phyloP scores from a whole-genome alignment of 495 filamentous ascomycete species.

The Xylaria acuta region DNA sequence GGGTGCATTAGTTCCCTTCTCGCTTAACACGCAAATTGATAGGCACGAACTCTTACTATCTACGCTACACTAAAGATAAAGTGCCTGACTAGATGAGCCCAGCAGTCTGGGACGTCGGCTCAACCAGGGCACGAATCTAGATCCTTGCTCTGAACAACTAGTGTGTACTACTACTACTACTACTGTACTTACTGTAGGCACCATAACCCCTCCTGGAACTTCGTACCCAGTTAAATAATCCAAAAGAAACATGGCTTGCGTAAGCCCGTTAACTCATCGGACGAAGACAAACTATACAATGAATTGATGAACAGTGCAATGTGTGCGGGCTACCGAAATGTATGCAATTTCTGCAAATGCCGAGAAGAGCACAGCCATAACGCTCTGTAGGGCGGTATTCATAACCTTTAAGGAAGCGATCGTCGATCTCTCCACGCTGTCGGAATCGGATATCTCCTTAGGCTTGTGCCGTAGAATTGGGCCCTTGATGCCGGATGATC shows the following conservation, averaged over 20 bases:
- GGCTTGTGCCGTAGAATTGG: slow-evolving; percentile 15
- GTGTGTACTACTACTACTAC: slow-evolving; percentile 13
- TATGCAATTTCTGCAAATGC: slow-evolving; percentile 10
- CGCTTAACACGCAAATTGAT: slow-evolving; percentile 34
- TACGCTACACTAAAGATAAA: slow-evolving; percentile 7
- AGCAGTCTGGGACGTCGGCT: slow-evolving; percentile 22
- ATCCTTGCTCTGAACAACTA: slow-evolving; percentile 11
- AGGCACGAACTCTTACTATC: background rate
- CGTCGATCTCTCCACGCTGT: slow-evolving; percentile 27
- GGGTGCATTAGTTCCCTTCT: slow-evolving; percentile 40
- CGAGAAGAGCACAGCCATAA: slow-evolving; percentile 12
- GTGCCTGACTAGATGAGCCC: slow-evolving; percentile 17
- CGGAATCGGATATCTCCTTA: slow-evolving; percentile 29
- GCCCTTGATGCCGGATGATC: slow-evolving; percentile 6
- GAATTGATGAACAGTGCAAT: background rate
- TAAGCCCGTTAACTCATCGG: background rate
- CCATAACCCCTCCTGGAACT: background rate
- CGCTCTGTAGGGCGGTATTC: background rate
- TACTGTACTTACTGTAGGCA: background rate
- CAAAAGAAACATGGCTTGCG: background rate
- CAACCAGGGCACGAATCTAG: slow-evolving; percentile 18
- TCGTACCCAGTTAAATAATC: background rate
- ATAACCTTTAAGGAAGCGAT: slow-evolving; percentile 18
- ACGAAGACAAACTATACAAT: background rate
- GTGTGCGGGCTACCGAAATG: background rate